Evolutionary conservation across 2,329 filamentous ascomycete species (phyloP), one percentile per base, ranked within the genome.

Genomic region (Aspergillus pseudonomiae): DNA sequence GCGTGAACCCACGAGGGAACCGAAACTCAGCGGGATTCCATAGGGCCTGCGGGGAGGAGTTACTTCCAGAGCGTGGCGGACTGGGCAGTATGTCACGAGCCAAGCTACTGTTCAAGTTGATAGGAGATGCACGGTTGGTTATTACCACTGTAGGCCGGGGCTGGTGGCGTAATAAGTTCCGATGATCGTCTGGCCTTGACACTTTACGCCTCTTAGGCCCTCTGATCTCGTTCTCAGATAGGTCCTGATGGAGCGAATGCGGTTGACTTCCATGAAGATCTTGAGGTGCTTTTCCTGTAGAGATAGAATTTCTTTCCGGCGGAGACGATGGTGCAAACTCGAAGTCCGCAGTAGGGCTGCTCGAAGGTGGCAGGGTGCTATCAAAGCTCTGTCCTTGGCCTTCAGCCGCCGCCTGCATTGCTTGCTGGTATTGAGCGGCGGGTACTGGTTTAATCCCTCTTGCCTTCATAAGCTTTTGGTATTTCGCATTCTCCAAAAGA

Each of bases 371-470:
- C 36, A 65, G 72, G 58, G 71, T 69, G 24, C 72, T 72, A 56
- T 77, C 74, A 57, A 73, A 73, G 24, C 77, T 72, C 41, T 77
- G 70, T 19, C 67, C 70, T 60, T 78, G 75, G 52, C 72, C 75
- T 39, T 76, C 73, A 56, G 73, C 67, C 3, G 71, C 71, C 19
- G 67, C 53, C 53, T 61, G 59, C 43, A 58, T 61, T 34, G 59
- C 60, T 36, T 71, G 60, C 21, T 64, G 62, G 41, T 70, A 57
- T 57, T 70, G 60, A 65, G 69, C 58, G 39, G 78, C 71, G 21
- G 76, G 78, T 16, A 83, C 70, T 14, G 82, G 81, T 58, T 75
- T 78, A 10, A 83, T 53, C 2, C 82, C 82, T 57, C 80, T 68
- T 43, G 73, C 75, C 59, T 74, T 78, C 69, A 82, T 74, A 48